Evolutionary conservation across 2,329 filamentous ascomycete genomes (phyloP), one percentile per base, ranked within the genome.

Genomic region (Talaromyces sp.): DNA sequence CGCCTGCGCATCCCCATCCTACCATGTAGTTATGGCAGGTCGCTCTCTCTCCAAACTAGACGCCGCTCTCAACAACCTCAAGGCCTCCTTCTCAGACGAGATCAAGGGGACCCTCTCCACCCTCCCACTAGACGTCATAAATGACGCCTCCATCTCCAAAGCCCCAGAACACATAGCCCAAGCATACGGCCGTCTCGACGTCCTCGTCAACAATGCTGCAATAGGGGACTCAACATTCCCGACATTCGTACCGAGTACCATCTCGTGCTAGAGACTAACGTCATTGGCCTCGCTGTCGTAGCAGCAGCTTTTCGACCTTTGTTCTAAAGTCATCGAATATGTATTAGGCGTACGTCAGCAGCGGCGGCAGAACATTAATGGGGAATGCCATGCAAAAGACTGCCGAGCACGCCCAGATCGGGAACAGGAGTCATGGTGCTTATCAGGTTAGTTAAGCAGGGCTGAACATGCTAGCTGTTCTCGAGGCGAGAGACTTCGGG

Each of bases 131-230:
- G 65, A 65, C 22, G 63, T 67, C 36, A 51, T 63, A 25, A 17
- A 65, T 34, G 58, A 58, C 13, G 29, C 27, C n/a, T 65, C 65
- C 36, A 67, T 67, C 38, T 19, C 54, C 43, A 29, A 49, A 8
- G 62, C 65, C 3, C 27, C 38, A 6, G n/a, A 61, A 47, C 17
- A 29, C 13, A 29, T 61, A 2, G 10, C 29, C 31, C 17, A 29
- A n/a, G 10, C 43, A 5, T 58, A 49, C 31, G 72, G 60, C 11
- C 65, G 68, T 15, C 72, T 83, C n/a, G 80, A 83, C 66, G 73
- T 82, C 38, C 71, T 84, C 1, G 69, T 82, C 68, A 81, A 83
- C 71, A 82, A 81, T 65, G 80, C 80, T 0, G 80, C 79, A 2
- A 62, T 58, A 38, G 19, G 38, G 60, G 60, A 8, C 47, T 63